Percentiles rank a stretch among this genome's conserved stretches.
These are phyloP conservation scores for Kalmusia sp. DNA, from an alignment of 2,329 filamentous ascomycete species.

Conservation along the genomic window DNA sequence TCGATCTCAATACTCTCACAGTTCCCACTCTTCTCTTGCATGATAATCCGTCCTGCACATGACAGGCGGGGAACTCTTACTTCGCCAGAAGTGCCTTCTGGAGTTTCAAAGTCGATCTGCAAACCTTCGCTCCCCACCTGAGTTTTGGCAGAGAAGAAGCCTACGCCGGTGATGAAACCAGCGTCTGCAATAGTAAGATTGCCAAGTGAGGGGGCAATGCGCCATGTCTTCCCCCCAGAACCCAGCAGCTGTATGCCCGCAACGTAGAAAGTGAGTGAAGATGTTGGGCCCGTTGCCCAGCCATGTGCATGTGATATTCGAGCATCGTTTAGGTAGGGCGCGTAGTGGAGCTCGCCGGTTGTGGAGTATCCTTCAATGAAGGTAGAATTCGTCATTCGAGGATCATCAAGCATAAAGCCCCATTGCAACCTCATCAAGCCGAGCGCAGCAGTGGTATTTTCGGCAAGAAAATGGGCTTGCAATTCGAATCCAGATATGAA, in stretches of 20 bases:
- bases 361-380: slow-evolving; percentile 61
- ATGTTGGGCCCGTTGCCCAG: slow-evolving; percentile 59
- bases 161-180: slow-evolving; percentile 47
- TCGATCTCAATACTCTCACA: slow-evolving; percentile 24
- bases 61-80: slow-evolving; percentile 29
- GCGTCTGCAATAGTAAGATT: slow-evolving; percentile 46
- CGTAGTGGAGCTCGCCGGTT: slow-evolving; percentile 56
- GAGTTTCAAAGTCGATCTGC: slow-evolving; percentile 37
- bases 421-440: slow-evolving; percentile 57
- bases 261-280: slow-evolving; percentile 50
- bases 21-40: slow-evolving; percentile 24
- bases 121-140: slow-evolving; percentile 21
- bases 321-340: slow-evolving; percentile 57
- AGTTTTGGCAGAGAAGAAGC: slow-evolving; percentile 45
- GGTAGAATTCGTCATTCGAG: slow-evolving; percentile 60
- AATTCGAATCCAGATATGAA: slow-evolving; percentile 58
- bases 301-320: slow-evolving; percentile 59
- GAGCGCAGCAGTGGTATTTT: slow-evolving; percentile 48
- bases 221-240: slow-evolving; percentile 46
- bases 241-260: slow-evolving; percentile 51
- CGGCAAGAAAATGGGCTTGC: slow-evolving; percentile 53
- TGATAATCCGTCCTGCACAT: slow-evolving; percentile 26
- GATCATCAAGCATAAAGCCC: slow-evolving; percentile 64
- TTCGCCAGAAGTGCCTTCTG: slow-evolving; percentile 38
- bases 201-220: slow-evolving; percentile 45